Evolutionary conservation across 2,329 filamentous ascomycete species (phyloP), one percentile per base, ranked within the genome.

Genomic region (Scorias spongiosa): DNA sequence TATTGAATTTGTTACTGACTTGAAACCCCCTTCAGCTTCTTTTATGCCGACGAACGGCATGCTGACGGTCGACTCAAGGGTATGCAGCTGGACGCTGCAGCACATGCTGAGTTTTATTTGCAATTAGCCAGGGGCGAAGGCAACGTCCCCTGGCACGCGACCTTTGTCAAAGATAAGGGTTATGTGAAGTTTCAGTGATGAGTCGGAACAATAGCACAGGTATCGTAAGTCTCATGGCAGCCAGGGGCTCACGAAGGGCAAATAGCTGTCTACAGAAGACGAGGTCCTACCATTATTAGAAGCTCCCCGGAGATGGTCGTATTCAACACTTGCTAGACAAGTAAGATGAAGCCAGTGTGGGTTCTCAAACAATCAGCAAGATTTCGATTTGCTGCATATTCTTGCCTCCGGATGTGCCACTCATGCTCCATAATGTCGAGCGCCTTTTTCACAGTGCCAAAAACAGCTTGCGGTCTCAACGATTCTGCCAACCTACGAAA

Each of bases 21-120:
- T 7, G 7, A 8, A 14, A 26, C 28, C 12, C 29, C 20, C 42
- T 8, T 30, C 28, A 72, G 70, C 36, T 75, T 74, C 50, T 72
- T 73, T 48, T 75, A 68, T 44, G 66, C 57, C 2, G 70, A 75
- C 42, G 67, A 75, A 50, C 60, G 70, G 10, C 64, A 63, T 10
- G 45, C 56, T 0, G 61, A 69, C 41, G 70, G 70, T 0, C 43
- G 39, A 10, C 30, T 42, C 36, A 45, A 43, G 40, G 43, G 42
- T 20, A 41, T 29, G 2, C 42, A 29, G 10, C 34, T 52, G 8
- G 44, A 45, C 32, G 51, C 49, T 10, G 41, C 43, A 7, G 48
- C 48, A 18, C 48, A 50, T 42, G 49, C 46, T 10, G 48, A 50
- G 12, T 46, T 53, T 10, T 46, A 51, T n/a, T 34, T 44, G 34